Base-by-base conservation (phyloP, 768 basidiomycete genomes). In the Psilocybe tampanensis region DNA sequence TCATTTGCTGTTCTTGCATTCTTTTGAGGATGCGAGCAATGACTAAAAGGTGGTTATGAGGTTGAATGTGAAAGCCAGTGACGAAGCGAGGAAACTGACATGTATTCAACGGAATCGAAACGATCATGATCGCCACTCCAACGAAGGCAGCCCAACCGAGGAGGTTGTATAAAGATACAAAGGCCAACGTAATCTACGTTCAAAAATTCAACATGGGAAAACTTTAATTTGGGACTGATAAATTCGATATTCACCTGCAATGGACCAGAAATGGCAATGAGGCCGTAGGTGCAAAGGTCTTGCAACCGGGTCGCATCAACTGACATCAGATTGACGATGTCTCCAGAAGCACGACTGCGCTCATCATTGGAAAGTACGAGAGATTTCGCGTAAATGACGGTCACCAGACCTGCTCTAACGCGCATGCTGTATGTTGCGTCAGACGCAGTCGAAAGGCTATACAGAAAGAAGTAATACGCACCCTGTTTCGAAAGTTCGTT, bases 311-410 rank as follows among this genome's bases (percentile, higher is more conserved):
- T 86, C 0, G 92, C 84, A 61, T 94, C 92, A 13, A 96, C 94
- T 8, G 88, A 89, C 89, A 95, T 95, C 29, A 96, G 72, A 67
- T 97, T 98, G 60, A 97, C 94, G 33, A 97, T 95, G 68, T 97
- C 95, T 1, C 96, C 95, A 0, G 92, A 86, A 0, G 91, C 82
- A 41, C 92, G 85, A 9, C 83, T 80, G 4, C 90, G 85, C 65
- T 93, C 94, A 56, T 93, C 90, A 64, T 89, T 94, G 1, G 91
- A 92, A 8, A 98, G 81, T 3, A 92, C 80, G 19, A 98, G 77
- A 0, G 94, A 83, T 69, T 98, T 97, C 48, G 85, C 75, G 75
- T 96, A 98, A 50, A 97, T 93, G 3, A 80, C 83, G 1, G 87
- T 86, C 13, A 98, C 85, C 19, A 98, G 81, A 0, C 95, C 95